Base-by-base conservation (phyloP, 345 rosid species). In the Bruguiera gymnorhiza region DNA sequence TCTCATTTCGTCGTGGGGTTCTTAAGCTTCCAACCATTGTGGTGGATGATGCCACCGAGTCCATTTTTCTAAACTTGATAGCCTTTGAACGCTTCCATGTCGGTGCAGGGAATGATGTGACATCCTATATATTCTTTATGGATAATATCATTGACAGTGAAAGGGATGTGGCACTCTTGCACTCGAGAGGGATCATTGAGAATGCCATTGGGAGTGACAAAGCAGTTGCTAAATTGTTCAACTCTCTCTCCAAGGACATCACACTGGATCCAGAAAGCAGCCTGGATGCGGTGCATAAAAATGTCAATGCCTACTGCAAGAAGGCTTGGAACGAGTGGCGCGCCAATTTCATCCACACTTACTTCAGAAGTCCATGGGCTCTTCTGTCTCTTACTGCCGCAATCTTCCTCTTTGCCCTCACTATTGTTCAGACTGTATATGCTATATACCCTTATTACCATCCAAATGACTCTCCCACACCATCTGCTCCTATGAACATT, bases 311-410 rank as follows among this genome's bases (percentile, higher is more conserved):
- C 1, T 71, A 80, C 67, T 73, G 73, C 78, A 79, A 62, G 26
- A 77, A 75, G 73, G 66, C 70, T 20, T 82, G 81, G 81, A 80
- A 84, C 43, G 72, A 66, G 63, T 82, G 86, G 85, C 75, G 85
- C 11, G 79, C 86, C 46, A 81, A 84, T 66, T 78, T 83, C 29
- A 65, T 78, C 24, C 82, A 79, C 60, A 77, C 81, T 27, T 82
- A 84, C 66, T 86, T 84, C 72, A 78, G 78, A 59, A 86, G 62
- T 60, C 86, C 87, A 1, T 82, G 87, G 90, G 85, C 90, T 37
- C 60, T 75, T 9, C 63, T 78, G 24, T 74, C 87, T 7, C 64
- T 83, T 4, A 64, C 80, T n/a, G 83, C 80, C 8, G 87, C 75
- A 0, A 0, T 82, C 69, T 78, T 86, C 60, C 82, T 86, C 18